Evolutionary conservation across 2,329 filamentous ascomycete genomes (phyloP).

Genomic region (Fragosphaeria purpurea): DNA sequence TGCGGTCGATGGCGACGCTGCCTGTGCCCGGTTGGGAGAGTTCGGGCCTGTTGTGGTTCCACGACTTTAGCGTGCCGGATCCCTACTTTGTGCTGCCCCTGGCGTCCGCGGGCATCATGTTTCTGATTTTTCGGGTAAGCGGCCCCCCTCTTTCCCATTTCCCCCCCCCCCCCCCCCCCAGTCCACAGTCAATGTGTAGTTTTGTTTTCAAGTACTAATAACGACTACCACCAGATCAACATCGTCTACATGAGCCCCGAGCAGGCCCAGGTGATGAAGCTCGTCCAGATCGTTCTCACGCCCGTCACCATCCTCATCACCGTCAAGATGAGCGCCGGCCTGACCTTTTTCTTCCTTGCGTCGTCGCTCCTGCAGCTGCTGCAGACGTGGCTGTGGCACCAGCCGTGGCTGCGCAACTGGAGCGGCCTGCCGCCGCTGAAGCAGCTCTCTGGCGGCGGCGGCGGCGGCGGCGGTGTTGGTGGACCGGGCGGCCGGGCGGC

Average conservation of each 20-base stretch:
- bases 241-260: slow-evolving; percentile 22
- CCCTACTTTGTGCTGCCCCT: slow-evolving; percentile 68
- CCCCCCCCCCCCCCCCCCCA: too few relatives aligned
- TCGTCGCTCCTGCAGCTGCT: slow-evolving; percentile 25
- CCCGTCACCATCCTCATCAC: slow-evolving; percentile 34
- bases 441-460: background rate
- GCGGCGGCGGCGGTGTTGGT: too few relatives aligned
- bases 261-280: slow-evolving; percentile 23
- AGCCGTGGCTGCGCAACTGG: slow-evolving; percentile 25
- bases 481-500: background rate
- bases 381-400: slow-evolving; percentile 37
- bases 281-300: slow-evolving; percentile 25
- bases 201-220: background rate
- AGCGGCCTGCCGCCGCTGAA: slow-evolving; percentile 27
- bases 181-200: too few relatives aligned
- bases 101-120: slow-evolving; percentile 45
- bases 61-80: slow-evolving; percentile 65
- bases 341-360: slow-evolving; percentile 54
- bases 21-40: slow-evolving; percentile 70
- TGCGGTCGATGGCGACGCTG: slow-evolving; percentile 62
- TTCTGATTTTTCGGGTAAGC: slow-evolving; percentile 48
- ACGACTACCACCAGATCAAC: slow-evolving; percentile 14
- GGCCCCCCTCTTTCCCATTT: background rate
- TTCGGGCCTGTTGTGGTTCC: slow-evolving; percentile 68
- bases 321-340: slow-evolving; percentile 31